Conservation (phyloP, 257 asterid species). For the Sherardia arvensis region DNA sequence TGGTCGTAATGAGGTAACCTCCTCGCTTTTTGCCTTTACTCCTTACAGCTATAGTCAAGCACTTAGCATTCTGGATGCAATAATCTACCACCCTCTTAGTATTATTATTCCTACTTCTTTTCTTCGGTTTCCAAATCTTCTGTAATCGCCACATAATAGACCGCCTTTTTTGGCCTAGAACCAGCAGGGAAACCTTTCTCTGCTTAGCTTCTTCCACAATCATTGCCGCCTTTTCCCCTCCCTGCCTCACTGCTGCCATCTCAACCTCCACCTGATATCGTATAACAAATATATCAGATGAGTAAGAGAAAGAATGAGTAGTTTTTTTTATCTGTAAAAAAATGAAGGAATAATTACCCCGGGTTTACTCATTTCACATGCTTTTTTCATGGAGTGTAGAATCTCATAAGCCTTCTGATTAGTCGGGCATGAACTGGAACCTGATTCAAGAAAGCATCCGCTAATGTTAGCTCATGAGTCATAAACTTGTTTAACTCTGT, state of each 20-base stretch:
- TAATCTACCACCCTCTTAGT: conserved; percentile 40
- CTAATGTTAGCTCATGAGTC: not conserved
- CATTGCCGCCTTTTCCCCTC: conserved; percentile 51
- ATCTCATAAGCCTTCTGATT: conserved; percentile 18
- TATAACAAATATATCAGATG: too few species aligned
- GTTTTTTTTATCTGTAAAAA: not conserved
- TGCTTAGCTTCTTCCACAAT: conserved; percentile 64
- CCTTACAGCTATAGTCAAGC: conserved; percentile 91
- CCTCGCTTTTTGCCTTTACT: conserved; percentile 60
- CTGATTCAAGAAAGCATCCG: conserved; percentile 25
- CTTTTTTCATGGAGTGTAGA: conserved; percentile 19
- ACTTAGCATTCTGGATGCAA: conserved; percentile 70
- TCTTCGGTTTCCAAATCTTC: conserved; percentile 40
- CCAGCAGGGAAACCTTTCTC: conserved; percentile 43
- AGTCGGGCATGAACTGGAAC: conserved; percentile 15
- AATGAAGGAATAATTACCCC: conserved; percentile 12
- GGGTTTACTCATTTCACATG: conserved; percentile 21
- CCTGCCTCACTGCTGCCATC: conserved; percentile 47
- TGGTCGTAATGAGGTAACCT: conserved; percentile 85
- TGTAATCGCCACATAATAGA: conserved; percentile 51
- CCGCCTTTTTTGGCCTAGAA: conserved; percentile 59
- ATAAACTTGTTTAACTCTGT: not conserved
- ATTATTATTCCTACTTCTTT: conserved; percentile 14
- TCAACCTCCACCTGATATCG: conserved; percentile 60
- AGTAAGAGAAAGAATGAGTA: not conserved